phyloP scores from a whole-genome alignment of 2,329 filamentous ascomycete species.

The Sclerotinia subarctica region DNA sequence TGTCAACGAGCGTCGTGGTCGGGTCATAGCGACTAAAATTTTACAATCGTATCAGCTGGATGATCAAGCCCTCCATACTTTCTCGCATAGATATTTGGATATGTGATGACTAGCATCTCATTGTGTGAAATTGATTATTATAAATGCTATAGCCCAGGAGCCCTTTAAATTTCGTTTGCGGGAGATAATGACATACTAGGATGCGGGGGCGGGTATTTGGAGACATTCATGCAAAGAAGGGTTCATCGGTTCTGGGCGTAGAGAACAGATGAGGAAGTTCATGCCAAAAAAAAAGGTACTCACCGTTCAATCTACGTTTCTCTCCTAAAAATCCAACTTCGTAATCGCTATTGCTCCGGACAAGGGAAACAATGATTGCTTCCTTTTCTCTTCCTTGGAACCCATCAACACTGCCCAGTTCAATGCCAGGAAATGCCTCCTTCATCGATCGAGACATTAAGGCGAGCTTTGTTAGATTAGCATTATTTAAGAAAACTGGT shows the following conservation, averaged over 20 bases:
- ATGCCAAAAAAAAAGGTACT: constrained; percentile 37
- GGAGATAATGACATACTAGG: constrained; percentile 1
- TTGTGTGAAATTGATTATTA: constrained; percentile 12
- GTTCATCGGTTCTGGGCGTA: background rate
- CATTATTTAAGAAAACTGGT: background rate
- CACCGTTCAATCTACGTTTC: constrained; percentile 88
- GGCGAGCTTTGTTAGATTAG: constrained; percentile 55
- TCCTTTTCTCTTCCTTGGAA: constrained; percentile 98
- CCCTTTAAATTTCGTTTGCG: constrained; percentile 4
- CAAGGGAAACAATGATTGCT: constrained; percentile 88
- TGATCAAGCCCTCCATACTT: constrained; percentile 21
- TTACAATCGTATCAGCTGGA: constrained; percentile 20
- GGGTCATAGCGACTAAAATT: constrained; percentile 86
- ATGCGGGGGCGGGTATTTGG: background rate
- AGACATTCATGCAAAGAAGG: constrained; percentile 16
- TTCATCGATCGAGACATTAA: constrained; percentile 74
- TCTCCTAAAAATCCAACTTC: constrained; percentile 94
- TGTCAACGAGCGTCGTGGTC: constrained; percentile 84
- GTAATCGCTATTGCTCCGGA: constrained; percentile 79
- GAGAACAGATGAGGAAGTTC: constrained; percentile 3
- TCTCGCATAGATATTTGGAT: constrained; percentile 11
- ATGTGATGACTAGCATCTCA: background rate
- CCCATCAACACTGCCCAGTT: constrained; percentile 94
- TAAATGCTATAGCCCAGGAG: constrained; percentile 7
- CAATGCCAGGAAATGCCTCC: constrained; percentile 76